These are phyloP conservation scores for Arachis stenosperma DNA, from an alignment of 306 rosid genomes.

Conservation along the genomic window DNA sequence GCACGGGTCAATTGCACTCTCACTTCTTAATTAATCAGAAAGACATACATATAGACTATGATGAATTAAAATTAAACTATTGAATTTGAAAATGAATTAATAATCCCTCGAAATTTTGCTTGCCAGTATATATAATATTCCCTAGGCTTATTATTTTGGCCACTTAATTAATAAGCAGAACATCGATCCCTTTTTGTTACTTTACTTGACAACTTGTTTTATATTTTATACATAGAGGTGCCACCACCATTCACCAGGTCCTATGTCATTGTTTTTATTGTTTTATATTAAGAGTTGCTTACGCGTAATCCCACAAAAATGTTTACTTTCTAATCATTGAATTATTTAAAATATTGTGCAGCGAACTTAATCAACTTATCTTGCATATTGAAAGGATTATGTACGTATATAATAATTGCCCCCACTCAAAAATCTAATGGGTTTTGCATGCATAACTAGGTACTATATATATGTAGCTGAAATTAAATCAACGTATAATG, in stretches of 20 bases:
- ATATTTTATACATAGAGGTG: not conserved
- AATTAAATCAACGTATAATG: not conserved
- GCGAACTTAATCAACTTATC: too few relatives aligned
- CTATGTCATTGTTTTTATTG: not conserved
- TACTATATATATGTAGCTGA: not conserved
- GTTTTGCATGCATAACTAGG: not conserved
- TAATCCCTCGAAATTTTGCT: not conserved
- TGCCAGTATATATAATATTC: not conserved
- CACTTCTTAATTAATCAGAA: not conserved
- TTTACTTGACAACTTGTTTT: slow-evolving; percentile 9
- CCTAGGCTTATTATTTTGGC: not conserved
- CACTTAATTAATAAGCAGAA: slow-evolving; percentile 6
- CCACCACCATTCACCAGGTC: not conserved
- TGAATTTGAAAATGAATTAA: slow-evolving; percentile 8
- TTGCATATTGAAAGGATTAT: too few relatives aligned
- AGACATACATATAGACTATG: not conserved
- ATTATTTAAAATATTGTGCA: too few relatives aligned
- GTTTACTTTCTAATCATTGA: not conserved
- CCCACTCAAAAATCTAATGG: not conserved
- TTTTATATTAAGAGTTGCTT: slow-evolving; percentile 10
- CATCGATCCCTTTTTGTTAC: not conserved
- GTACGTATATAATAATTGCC: not conserved
- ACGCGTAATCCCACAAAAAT: slow-evolving; percentile 13
- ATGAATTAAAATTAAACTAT: not conserved
- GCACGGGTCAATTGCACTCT: not conserved